Percentiles rank a stretch among this genome's conserved stretches.
Conservation (phyloP, 345 rosid genomes). For the Arabis hirsuta region DNA sequence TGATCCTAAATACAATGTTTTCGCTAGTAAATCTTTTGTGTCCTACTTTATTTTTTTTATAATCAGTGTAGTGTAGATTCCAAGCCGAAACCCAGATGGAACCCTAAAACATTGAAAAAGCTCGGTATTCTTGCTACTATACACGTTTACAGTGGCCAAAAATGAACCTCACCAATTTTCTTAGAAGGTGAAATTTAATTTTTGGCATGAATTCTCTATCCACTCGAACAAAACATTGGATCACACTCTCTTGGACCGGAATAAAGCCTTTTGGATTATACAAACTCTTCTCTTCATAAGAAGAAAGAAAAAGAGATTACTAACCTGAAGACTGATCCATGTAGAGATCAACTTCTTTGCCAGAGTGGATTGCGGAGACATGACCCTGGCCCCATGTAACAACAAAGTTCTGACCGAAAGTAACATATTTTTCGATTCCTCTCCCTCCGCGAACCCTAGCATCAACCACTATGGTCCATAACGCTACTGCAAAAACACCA, state of each 20-base stretch:
- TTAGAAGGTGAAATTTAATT: not conserved
- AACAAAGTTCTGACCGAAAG: conserved; percentile 33
- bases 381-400: conserved; percentile 46
- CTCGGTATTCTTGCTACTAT: not conserved
- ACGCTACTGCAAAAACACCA: conserved; percentile 21
- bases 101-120: not conserved
- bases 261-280: not conserved
- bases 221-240: not conserved
- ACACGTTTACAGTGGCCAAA: not conserved
- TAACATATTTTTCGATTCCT: conserved; percentile 26
- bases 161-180: not conserved
- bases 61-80: no score
- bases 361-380: conserved; percentile 34
- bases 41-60: not conserved
- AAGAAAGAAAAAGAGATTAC: not conserved
- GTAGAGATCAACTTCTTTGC: conserved; percentile 40
- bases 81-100: not conserved
- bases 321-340: conserved; percentile 45
- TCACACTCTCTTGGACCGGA: not conserved
- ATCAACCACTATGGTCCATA: conserved; percentile 34
- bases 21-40: not conserved
- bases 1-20: not conserved
- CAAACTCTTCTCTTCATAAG: not conserved
- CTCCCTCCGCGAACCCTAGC: conserved; percentile 10
- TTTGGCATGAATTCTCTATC: not conserved